Evolutionary conservation across 495 filamentous ascomycete genomes (phyloP).

Genomic region (Aspergillus bertholletiae): DNA sequence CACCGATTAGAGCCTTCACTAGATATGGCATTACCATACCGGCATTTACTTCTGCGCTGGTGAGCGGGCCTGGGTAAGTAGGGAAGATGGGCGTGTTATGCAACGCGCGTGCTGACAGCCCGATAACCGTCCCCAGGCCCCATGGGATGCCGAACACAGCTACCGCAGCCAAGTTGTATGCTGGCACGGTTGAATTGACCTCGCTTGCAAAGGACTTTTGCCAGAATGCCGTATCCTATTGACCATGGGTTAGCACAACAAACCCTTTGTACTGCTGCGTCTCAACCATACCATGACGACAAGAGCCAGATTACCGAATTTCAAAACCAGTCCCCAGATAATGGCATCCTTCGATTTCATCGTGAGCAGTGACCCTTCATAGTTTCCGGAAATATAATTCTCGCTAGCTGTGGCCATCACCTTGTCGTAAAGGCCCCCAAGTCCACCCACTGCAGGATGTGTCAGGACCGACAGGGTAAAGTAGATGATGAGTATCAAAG

Average conservation of each 20-base stretch:
- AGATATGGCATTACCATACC: constrained; percentile 47
- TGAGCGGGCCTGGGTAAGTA: constrained; percentile 47
- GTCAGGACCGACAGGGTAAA: constrained; percentile 34
- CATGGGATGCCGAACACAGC: constrained; percentile 49
- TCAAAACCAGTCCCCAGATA: constrained; percentile 45
- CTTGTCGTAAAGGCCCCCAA: constrained; percentile 37
- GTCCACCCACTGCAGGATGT: constrained; percentile 27
- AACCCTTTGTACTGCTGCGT: background rate
- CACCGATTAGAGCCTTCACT: constrained; percentile 47
- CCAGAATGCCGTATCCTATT: constrained; percentile 50
- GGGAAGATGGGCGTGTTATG: constrained; percentile 47
- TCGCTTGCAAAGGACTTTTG: constrained; percentile 48
- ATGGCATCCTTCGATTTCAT: constrained; percentile 51
- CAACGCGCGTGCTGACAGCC: constrained; percentile 43
- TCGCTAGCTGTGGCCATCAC: constrained; percentile 26
- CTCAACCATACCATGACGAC: constrained; percentile 42
- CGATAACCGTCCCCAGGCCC: constrained; percentile 47
- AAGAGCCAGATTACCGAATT: constrained; percentile 47
- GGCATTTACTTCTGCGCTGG: constrained; percentile 36
- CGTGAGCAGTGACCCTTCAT: constrained; percentile 43
- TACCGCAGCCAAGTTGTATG: constrained; percentile 42
- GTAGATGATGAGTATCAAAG: constrained; percentile 37
- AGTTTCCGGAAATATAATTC: constrained; percentile 43
- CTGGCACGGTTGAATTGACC: constrained; percentile 38
- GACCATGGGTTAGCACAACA: background rate